Percentiles rank a stretch among this genome's conserved stretches.
These are phyloP conservation scores for Xylaria sp. DNA, from an alignment of 2,329 filamentous ascomycete genomes.

Conservation along the genomic window DNA sequence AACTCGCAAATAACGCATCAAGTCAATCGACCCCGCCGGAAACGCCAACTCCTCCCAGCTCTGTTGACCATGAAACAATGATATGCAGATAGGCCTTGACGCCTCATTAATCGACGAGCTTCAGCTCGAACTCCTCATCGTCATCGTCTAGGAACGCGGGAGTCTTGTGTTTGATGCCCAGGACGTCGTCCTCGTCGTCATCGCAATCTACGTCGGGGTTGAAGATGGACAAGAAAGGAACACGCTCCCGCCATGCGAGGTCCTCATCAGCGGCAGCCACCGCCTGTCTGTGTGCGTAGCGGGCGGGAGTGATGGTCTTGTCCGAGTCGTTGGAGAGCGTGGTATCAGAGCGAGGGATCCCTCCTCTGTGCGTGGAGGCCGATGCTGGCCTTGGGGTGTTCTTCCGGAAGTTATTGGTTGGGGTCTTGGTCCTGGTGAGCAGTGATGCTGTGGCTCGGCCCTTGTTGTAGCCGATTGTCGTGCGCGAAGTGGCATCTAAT, in stretches of 20 bases:
- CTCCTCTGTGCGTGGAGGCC: constrained; percentile 32
- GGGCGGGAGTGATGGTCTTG: constrained; percentile 61
- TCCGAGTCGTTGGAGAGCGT: constrained; percentile 54
- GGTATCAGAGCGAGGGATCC: constrained; percentile 50
- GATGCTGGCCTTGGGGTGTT: constrained; percentile 19
- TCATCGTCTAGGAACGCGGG: constrained; percentile 52
- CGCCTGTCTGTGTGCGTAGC: constrained; percentile 51
- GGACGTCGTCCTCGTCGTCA: constrained; percentile 55
- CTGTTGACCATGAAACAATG: constrained; percentile 11
- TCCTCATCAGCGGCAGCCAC: constrained; percentile 48
- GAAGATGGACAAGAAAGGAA: constrained; percentile 69
- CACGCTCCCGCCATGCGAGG: constrained; percentile 54
- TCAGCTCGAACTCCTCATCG: constrained; percentile 66
- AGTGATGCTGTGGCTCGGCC: constrained; percentile 69
- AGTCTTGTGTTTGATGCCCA: constrained; percentile 45
- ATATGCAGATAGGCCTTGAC: neutral
- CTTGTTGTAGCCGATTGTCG: constrained; percentile 85
- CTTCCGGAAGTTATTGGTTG: constrained; percentile 40
- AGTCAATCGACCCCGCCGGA: neutral
- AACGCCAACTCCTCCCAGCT: constrained; percentile 1
- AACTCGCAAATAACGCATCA: neutral
- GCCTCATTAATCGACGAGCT: constrained; percentile 48
- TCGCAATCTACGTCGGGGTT: constrained; percentile 51
- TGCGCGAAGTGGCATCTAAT: constrained; percentile 76
- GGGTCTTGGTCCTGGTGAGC: constrained; percentile 52